Conservation (phyloP, 2,329 filamentous ascomycete species). For the Lomentospora prolificans region DNA sequence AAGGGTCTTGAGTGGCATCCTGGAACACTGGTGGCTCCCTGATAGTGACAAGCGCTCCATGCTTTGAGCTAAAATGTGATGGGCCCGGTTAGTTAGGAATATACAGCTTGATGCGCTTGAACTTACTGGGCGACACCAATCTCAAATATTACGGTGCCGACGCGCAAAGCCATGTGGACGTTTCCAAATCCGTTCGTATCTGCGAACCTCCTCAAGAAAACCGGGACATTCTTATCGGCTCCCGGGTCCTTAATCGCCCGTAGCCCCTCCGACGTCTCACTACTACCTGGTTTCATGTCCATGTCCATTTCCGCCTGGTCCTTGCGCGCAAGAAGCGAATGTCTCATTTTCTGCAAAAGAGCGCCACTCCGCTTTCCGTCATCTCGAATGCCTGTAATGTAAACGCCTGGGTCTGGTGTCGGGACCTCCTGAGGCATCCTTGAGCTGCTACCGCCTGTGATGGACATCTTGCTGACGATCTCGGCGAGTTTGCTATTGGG, state of each 20-base stretch:
- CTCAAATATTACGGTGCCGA: slow-evolving; percentile 29
- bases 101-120: accelerated
- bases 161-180: slow-evolving; percentile 28
- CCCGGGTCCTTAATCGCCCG: slow-evolving; percentile 14
- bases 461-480: slow-evolving; percentile 5
- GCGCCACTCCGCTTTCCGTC: not conserved
- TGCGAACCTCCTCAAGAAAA: slow-evolving; percentile 19
- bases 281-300: slow-evolving; percentile 9
- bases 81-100: not conserved
- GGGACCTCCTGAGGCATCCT: too few species aligned
- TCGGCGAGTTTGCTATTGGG: slow-evolving; percentile 9
- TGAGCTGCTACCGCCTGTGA: not conserved
- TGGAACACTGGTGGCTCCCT: slow-evolving; percentile 14
- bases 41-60: slow-evolving; percentile 18
- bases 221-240: slow-evolving; percentile 18
- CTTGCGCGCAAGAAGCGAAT: not conserved
- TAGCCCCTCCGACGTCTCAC: slow-evolving; percentile 15
- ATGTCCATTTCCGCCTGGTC: slow-evolving; percentile 10
- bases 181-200: slow-evolving; percentile 27
- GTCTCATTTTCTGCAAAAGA: not conserved
- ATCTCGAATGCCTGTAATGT: too few species aligned
- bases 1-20: not conserved
- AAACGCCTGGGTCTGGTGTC: too few species aligned
- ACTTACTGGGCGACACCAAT: slow-evolving; percentile 28
- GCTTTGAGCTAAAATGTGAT: slow-evolving; percentile 13